Conservation (phyloP, 441 rosid genomes). For the Pelargonium exstipulatum region DNA sequence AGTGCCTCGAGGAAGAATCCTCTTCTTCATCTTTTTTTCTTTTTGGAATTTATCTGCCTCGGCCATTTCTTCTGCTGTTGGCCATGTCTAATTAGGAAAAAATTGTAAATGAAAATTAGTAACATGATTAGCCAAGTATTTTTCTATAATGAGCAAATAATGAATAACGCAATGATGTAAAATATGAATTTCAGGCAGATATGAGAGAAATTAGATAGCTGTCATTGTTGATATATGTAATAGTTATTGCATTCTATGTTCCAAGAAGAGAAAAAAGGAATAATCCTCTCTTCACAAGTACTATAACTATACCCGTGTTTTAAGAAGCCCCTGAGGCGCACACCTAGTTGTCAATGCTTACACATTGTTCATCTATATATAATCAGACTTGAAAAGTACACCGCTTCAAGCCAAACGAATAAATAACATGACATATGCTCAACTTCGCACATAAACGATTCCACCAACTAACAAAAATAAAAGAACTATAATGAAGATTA, state of each 20-base stretch:
- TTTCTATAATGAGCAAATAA: background rate
- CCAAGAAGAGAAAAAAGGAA: background rate
- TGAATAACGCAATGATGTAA: background rate
- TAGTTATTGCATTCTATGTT: background rate
- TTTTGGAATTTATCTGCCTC: conserved; percentile 65
- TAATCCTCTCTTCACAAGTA: background rate
- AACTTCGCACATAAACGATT: background rate
- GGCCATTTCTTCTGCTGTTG: conserved; percentile 89
- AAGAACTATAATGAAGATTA: background rate
- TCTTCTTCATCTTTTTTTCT: conserved; percentile 50
- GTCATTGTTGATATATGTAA: background rate
- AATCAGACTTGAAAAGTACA: background rate
- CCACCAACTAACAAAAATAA: background rate
- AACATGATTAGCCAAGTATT: background rate
- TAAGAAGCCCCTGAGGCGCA: too few species aligned
- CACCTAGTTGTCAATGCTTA: too few species aligned
- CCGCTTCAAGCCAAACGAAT: background rate
- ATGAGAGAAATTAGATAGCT: background rate
- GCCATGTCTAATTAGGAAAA: conserved; percentile 68
- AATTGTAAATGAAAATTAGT: background rate
- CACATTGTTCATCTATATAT: background rate
- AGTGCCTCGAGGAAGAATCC: conserved; percentile 72
- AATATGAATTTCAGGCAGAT: background rate
- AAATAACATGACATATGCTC: too few species aligned
- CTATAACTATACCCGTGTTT: background rate